Evolutionary conservation across 1,139 yeast genomes (phyloP), one percentile per base, ranked within the genome.

Genomic region (Geotrichum cucujoidarum): DNA sequence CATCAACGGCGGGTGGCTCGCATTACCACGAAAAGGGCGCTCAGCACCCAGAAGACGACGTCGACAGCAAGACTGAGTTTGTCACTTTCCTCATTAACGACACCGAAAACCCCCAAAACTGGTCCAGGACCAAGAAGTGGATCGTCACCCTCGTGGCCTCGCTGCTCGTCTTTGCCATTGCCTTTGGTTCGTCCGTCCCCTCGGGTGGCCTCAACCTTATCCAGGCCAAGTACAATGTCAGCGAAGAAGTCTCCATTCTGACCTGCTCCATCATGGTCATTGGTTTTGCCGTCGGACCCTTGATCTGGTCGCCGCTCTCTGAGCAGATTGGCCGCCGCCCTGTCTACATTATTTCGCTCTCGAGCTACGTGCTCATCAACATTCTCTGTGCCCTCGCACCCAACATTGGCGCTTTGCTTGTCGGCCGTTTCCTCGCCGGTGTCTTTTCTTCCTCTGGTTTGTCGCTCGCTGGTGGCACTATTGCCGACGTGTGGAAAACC

Each of bases 311-410:
- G 13, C 96, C 96, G 3, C 69, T 88, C 44, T 80, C 90, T 32
- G 97, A 89, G 66, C 81, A 83, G 60, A 80, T 81, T 56, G 97
- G 97, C 43, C 76, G 97, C 67, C 76, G 88, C 56, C 86, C 90
- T 2, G 94, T 89, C 17, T 89, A 89, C 63, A 74, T 83, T 60
- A 72, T 84, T 49, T 84, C 95, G 1, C 77, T 86, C 63, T 77
- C 80, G 20, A 72, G 87, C 17, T 88, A 88, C 62, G 77, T 78
- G 48, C 75, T 87, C 49, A 85, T 89, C 71, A 86, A 88, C 64
- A 83, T 89, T 51, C 96, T 95, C 3, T 86, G 95, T 64, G 97
- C 95, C 1, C 68, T 88, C 38, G 81, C 95, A 32, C 86, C 85
- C 40, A 88, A 86, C 63, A 83, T 88, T 55, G 94, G 89, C 40